Conservation (phyloP, 73 alveolate genomes). For the Durusdinium trenchii region DNA sequence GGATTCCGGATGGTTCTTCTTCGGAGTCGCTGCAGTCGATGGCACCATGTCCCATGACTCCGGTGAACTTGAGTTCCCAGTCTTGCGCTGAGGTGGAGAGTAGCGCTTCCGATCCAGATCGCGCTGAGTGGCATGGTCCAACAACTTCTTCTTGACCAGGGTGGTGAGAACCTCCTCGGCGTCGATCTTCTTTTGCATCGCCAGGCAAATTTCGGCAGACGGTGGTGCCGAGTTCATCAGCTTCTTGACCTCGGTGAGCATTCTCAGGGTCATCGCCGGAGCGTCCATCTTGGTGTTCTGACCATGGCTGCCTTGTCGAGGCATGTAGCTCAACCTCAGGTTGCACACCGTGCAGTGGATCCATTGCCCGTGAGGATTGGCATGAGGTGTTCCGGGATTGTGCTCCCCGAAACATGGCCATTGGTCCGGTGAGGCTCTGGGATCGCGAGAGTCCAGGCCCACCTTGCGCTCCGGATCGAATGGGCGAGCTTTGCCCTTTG, state of each 20-base stretch:
- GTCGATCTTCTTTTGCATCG: neutral
- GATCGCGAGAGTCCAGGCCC: neutral
- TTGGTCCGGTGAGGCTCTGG: neutral
- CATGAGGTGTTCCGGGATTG: neutral
- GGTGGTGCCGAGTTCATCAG: neutral
- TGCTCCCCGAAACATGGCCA: constrained; percentile 11
- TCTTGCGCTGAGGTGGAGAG: too few relatives aligned
- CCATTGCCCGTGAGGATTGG: constrained; percentile 9
- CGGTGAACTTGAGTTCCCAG: too few relatives aligned
- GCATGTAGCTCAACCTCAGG: neutral
- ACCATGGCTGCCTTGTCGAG: neutral
- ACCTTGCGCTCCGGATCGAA: neutral
- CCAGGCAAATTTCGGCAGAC: neutral
- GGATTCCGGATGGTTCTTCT: neutral
- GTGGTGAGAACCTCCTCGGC: neutral
- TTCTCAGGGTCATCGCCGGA: neutral
- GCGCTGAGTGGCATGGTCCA: neutral
- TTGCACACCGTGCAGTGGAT: neutral
- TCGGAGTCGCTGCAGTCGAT: too few relatives aligned
- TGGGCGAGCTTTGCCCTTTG: neutral
- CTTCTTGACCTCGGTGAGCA: neutral
- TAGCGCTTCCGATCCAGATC: too few relatives aligned
- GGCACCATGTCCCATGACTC: too few relatives aligned
- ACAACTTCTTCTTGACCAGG: neutral
- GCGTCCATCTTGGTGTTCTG: neutral